These are phyloP conservation scores for Leccinum broughii DNA, from an alignment of 768 basidiomycete species.

Conservation along the genomic window DNA sequence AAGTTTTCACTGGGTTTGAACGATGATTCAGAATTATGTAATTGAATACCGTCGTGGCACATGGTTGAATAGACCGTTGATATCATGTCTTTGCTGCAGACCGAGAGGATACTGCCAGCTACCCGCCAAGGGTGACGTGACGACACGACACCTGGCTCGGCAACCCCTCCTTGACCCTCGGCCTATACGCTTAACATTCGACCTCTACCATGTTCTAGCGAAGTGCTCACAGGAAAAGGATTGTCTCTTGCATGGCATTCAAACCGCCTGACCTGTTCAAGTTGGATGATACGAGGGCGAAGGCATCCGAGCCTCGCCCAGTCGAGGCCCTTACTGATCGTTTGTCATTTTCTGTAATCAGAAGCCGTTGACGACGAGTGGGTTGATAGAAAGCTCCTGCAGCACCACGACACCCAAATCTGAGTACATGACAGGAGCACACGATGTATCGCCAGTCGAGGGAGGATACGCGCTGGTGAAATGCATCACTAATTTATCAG, in stretches of 20 bases:
- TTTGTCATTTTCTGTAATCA: not conserved
- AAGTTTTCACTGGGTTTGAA: no score
- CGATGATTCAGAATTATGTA: no score
- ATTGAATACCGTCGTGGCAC: no score
- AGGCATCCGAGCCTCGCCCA: not conserved
- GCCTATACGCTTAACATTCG: no score
- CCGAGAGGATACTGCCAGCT: no score
- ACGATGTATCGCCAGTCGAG: not conserved
- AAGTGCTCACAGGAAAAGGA: not conserved
- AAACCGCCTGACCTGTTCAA: not conserved
- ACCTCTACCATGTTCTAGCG: no score
- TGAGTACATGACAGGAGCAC: not conserved
- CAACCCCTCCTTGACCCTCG: no score
- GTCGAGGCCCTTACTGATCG: not conserved
- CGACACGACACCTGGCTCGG: no score
- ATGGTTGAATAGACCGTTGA: no score
- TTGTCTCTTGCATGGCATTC: not conserved
- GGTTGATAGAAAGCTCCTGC: not conserved
- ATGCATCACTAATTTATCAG: not conserved
- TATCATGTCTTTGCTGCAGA: no score
- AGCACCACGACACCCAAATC: not conserved
- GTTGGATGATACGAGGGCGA: not conserved
- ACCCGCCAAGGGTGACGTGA: no score
- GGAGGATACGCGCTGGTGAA: not conserved
- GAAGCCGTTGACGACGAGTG: not conserved